These are phyloP conservation scores for Mortierella sp. DNA, from an alignment of 371 early-diverging fungal genomes.

Conservation along the genomic window DNA sequence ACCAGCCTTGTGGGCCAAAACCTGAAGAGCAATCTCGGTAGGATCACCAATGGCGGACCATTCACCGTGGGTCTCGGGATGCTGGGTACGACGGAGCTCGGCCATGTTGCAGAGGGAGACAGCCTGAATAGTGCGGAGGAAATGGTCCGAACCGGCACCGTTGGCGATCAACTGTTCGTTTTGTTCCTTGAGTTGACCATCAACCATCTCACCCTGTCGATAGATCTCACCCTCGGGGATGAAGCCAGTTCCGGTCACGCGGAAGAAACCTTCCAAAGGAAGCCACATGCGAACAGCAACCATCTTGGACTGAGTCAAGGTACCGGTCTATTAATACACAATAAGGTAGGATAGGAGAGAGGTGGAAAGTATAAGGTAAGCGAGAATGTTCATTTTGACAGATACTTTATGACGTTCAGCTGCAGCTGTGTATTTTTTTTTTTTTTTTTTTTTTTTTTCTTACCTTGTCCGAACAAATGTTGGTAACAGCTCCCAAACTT, in stretches of 20 bases:
- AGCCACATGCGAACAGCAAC: slow-evolving; percentile 78
- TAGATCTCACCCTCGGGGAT: slow-evolving; percentile 70
- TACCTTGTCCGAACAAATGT: slow-evolving; percentile 92
- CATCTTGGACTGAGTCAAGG: slow-evolving; percentile 73
- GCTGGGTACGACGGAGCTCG: slow-evolving; percentile 60
- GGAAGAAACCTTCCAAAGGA: slow-evolving; percentile 66
- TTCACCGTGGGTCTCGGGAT: slow-evolving; percentile 60
- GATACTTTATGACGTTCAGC: no score
- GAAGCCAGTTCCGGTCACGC: slow-evolving; percentile 70
- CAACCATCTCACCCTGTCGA: slow-evolving; percentile 18
- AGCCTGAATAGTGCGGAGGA: slow-evolving; percentile 54
- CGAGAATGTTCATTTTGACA: no score
- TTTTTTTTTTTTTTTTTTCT: no score
- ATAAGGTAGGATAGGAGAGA: background rate
- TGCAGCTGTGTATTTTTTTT: no score
- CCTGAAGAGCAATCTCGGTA: slow-evolving; percentile 78
- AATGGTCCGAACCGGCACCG: slow-evolving; percentile 20
- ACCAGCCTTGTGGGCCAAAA: slow-evolving; percentile 71
- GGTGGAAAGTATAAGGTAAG: no score
- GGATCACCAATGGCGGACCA: slow-evolving; percentile 84
- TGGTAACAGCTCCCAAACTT: slow-evolving; percentile 90
- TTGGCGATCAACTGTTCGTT: slow-evolving; percentile 7
- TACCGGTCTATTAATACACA: slow-evolving; percentile 44
- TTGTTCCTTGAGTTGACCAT: slow-evolving; percentile 3
- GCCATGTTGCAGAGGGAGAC: slow-evolving; percentile 81